These are phyloP conservation scores for Dunaliella sp. DNA, from an alignment of 139 green algal genomes.

Conservation along the genomic window DNA sequence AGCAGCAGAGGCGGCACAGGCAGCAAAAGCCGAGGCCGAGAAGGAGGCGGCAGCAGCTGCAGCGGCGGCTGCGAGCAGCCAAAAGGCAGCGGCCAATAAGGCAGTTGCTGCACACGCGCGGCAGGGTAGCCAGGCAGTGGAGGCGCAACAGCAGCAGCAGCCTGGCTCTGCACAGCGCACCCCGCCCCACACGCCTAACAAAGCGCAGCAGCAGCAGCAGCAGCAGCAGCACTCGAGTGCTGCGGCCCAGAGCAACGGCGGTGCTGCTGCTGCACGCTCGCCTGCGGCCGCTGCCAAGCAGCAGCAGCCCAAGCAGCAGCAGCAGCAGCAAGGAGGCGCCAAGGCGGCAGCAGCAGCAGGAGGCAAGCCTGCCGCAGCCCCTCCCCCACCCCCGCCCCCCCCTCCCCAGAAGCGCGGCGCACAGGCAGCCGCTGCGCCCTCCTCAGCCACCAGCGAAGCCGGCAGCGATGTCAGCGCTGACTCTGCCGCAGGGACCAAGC, in stretches of 20 bases:
- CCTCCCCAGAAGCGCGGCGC: background rate
- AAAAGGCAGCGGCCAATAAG: background rate
- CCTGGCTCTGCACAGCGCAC: background rate
- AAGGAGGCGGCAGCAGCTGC: background rate
- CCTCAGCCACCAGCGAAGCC: background rate
- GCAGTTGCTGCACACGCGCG: slow-evolving; percentile 1
- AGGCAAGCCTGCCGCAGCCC: background rate
- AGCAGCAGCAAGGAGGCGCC: background rate
- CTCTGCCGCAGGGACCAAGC: background rate
- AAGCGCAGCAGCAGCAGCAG: slow-evolving; percentile 14
- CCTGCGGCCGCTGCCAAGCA: background rate
- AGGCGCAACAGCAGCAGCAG: background rate
- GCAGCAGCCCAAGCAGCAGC: background rate
- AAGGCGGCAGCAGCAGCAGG: background rate
- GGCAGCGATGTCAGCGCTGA: background rate
- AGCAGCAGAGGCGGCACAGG: background rate
- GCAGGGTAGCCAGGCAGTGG: background rate
- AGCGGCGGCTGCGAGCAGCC: background rate
- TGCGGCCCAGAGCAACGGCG: background rate
- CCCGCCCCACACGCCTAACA: background rate
- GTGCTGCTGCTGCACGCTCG: background rate
- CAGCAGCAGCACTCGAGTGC: background rate
- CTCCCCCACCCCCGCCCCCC: background rate
- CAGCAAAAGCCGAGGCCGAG: background rate
- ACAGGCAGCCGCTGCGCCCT: background rate